Percentiles rank a stretch among this genome's conserved stretches.
phyloP scores from a whole-genome alignment of 2,329 filamentous ascomycete genomes.

The Xylariales sp. region DNA sequence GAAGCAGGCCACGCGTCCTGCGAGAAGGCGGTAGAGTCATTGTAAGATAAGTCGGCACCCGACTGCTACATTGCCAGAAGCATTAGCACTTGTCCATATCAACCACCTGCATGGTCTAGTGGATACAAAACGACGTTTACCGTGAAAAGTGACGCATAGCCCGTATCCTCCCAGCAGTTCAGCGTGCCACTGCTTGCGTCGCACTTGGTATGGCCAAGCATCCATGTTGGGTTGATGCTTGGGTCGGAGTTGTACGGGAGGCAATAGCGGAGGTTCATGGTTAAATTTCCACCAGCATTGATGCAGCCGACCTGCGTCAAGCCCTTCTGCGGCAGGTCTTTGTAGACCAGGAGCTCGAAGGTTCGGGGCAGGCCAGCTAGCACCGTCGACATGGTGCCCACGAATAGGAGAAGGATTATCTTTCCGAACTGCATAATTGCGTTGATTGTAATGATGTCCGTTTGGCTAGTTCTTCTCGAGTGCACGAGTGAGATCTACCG shows the following conservation, averaged over 20 bases:
- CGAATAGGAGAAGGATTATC: neutral
- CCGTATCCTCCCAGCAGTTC: neutral
- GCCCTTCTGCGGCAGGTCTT: neutral
- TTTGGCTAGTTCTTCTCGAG: too few species aligned
- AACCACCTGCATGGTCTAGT: too few species aligned
- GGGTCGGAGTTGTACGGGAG: neutral
- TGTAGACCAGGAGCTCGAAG: neutral
- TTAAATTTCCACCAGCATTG: neutral
- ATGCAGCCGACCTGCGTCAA: neutral
- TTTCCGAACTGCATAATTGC: too few species aligned
- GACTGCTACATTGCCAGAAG: too few species aligned
- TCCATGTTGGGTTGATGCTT: neutral
- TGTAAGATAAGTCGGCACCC: neutral
- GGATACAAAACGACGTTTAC: too few species aligned
- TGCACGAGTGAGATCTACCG: too few species aligned
- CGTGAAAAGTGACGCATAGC: neutral
- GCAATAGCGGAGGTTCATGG: neutral
- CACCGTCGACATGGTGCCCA: neutral
- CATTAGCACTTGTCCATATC: too few species aligned
- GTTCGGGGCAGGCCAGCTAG: neutral
- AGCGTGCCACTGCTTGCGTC: neutral
- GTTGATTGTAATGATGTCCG: too few species aligned
- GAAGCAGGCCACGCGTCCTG: neutral
- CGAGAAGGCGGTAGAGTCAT: neutral
- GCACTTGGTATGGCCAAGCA: neutral